Evolutionary conservation across 345 rosid genomes (phyloP), one percentile per base, ranked within the genome.

Genomic region (Sonneratia caseolaris): DNA sequence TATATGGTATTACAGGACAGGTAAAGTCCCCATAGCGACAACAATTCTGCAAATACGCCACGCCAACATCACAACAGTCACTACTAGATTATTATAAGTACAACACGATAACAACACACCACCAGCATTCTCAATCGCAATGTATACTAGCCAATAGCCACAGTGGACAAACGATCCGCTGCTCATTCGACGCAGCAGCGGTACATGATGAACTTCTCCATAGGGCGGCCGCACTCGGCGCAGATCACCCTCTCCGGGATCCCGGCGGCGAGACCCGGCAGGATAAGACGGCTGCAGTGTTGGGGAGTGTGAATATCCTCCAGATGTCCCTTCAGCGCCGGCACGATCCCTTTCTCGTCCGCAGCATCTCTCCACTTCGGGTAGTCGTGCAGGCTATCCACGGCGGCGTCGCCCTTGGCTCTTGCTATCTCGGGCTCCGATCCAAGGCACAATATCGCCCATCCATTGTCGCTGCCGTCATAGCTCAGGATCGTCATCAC

Each of bases 191-290:
- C 51, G 71, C 80, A 77, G 72, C 81, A 82, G 35, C 77, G 83
- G 37, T 80, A 82, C 85, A 82, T 73, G 65, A 82, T 68, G 78
- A 64, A 77, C 76, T 74, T 82, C 81, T 82, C 85, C 83, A 82
- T 80, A 2, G 48, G 27, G 0, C 81, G 75, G 67, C 80, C 78
- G 13, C 81, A 82, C 51, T 79, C 85, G 0, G 79, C 72, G 1
- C 81, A 79, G 3, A 76, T 71, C 47, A 82, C 77, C 66, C 56
- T 77, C 68, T 77, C 76, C 0, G 83, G 80, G 35, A 82, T 76
- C 6, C 66, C 75, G 13, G 77, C 78, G 19, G 72, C 71, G 11
- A 66, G 55, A 3, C 83, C 83, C 0, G 81, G 79, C 51, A 82
- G 74, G 37, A 80, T 76, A 21, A 82, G 76, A 13, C 81, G 76